These are phyloP conservation scores for Rhizopogon sp. DNA, from an alignment of 768 basidiomycete species.

Conservation along the genomic window DNA sequence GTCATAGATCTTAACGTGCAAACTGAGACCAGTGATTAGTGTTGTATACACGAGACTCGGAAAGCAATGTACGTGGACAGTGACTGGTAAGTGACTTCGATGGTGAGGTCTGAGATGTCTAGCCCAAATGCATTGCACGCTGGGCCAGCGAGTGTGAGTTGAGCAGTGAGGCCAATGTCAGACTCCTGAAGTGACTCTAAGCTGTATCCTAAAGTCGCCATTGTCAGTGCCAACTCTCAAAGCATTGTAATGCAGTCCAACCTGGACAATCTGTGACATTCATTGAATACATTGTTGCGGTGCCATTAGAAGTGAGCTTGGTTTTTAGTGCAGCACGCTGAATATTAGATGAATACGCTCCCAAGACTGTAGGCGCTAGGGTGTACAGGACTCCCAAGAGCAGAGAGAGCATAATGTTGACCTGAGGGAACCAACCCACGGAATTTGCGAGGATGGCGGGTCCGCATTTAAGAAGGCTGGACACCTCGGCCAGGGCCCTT, in stretches of 20 bases:
- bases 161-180: conserved; percentile 44
- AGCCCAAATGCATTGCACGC: conserved; percentile 58
- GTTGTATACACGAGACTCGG: not conserved
- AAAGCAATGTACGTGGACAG: conserved; percentile 30
- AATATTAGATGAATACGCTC: conserved; percentile 3
- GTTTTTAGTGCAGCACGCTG: conserved; percentile 1
- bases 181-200: conserved; percentile 36
- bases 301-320: not conserved
- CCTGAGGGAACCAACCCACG: too few relatives aligned
- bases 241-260: not conserved
- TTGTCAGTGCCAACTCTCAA: not conserved
- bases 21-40: conserved; percentile 25
- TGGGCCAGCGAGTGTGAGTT: conserved; percentile 42
- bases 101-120: conserved; percentile 48
- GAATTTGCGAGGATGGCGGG: too few relatives aligned
- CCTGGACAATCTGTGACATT: conserved; percentile 13
- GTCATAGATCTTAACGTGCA: conserved; percentile 63
- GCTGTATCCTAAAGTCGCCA: conserved; percentile 39
- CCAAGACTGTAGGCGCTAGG: not conserved
- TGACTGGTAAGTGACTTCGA: conserved; percentile 58
- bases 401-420: conserved; percentile 4
- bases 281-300: not conserved
- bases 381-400: conserved; percentile 6
- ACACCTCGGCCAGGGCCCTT: too few relatives aligned
- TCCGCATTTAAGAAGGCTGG: too few relatives aligned